Conservation (phyloP, 2,329 filamentous ascomycete species). For the Cadophora sp. region DNA sequence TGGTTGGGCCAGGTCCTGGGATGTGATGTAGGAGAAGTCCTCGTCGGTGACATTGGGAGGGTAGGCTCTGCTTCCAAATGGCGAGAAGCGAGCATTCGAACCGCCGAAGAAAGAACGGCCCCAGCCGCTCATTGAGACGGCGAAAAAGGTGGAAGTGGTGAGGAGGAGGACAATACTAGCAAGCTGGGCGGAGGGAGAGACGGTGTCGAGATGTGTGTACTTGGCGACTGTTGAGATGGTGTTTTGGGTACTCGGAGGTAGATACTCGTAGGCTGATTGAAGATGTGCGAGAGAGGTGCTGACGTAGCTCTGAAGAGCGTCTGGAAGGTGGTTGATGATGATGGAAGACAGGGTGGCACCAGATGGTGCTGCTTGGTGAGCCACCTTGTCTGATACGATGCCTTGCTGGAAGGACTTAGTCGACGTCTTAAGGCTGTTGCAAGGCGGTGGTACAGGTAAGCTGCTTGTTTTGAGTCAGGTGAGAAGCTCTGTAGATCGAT, state of each 20-base stretch:
- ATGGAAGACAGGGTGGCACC: slow-evolving; percentile 61
- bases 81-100: slow-evolving; percentile 38
- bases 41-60: slow-evolving; percentile 73
- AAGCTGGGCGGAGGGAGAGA: slow-evolving; percentile 37
- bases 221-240: slow-evolving; percentile 40
- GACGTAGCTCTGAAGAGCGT: slow-evolving; percentile 58
- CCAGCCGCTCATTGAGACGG: slow-evolving; percentile 45
- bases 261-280: slow-evolving; percentile 50
- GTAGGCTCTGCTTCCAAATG: slow-evolving; percentile 45
- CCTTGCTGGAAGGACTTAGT: slow-evolving; percentile 25
- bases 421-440: slow-evolving; percentile 16
- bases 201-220: slow-evolving; percentile 40
- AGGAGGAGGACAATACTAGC: slow-evolving; percentile 38
- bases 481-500: slow-evolving; percentile 5
- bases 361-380: slow-evolving; percentile 56
- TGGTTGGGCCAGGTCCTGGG: slow-evolving; percentile 67
- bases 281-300: slow-evolving; percentile 58
- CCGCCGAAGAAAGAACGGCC: slow-evolving; percentile 41
- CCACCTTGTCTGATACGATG: slow-evolving; percentile 43
- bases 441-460: background rate
- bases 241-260: slow-evolving; percentile 38
- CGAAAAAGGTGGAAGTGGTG: slow-evolving; percentile 34
- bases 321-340: slow-evolving; percentile 63
- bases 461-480: slow-evolving; percentile 24
- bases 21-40: slow-evolving; percentile 85